These are phyloP conservation scores for Periconia sp. DNA, from an alignment of 2,329 filamentous ascomycete genomes.

Conservation along the genomic window DNA sequence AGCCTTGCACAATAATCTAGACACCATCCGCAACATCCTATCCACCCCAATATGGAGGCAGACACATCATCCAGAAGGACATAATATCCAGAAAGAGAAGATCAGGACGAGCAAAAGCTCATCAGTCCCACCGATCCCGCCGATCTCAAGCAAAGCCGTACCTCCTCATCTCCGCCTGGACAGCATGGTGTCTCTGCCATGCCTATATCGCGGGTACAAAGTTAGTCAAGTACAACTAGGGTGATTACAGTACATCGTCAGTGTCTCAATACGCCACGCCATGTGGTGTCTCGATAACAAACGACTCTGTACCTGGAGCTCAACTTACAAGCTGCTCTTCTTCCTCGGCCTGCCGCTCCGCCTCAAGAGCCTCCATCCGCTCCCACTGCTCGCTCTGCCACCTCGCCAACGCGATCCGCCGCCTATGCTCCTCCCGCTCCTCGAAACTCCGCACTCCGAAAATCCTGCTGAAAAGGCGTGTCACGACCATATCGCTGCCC, in stretches of 20 bases:
- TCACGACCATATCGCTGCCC: background rate
- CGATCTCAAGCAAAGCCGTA: conserved; percentile 20
- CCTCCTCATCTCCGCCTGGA: conserved; percentile 28
- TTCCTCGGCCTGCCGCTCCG: background rate
- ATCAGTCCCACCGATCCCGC: background rate
- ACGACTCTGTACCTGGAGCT: too few relatives aligned
- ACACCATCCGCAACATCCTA: too few relatives aligned
- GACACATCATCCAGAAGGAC: too few relatives aligned
- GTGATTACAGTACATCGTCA: too few relatives aligned
- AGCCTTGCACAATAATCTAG: too few relatives aligned
- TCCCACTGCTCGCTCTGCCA: background rate
- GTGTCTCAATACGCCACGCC: too few relatives aligned
- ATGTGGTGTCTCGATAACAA: too few relatives aligned
- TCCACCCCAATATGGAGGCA: too few relatives aligned
- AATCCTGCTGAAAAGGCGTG: background rate
- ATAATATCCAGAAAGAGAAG: too few relatives aligned
- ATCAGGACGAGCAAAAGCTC: background rate
- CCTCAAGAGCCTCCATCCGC: background rate
- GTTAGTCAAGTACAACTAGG: too few relatives aligned
- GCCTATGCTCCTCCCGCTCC: background rate
- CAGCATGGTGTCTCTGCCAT: background rate
- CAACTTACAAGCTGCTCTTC: conserved; percentile 1
- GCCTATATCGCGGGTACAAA: too few relatives aligned
- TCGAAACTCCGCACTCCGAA: too few relatives aligned
- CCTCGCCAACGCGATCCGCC: conserved; percentile 1